Evolutionary conservation across 306 rosid genomes (phyloP).

Genomic region (Pachyrhizus erosus): DNA sequence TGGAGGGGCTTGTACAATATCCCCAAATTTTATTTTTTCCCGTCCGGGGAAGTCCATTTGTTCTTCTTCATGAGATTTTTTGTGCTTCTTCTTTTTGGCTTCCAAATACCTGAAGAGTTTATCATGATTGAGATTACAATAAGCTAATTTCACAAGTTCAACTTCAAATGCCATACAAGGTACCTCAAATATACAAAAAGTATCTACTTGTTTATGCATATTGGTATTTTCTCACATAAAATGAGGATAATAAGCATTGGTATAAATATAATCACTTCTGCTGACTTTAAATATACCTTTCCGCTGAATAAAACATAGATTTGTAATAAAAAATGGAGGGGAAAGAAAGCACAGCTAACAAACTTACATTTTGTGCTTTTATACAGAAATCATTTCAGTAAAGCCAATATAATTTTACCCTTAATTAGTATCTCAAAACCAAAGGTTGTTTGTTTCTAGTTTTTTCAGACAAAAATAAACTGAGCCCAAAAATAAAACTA

Average conservation of each 20-base stretch:
- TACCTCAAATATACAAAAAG: neutral
- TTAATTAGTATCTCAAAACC: neutral
- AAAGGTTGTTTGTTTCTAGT: neutral
- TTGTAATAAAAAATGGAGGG: neutral
- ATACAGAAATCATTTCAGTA: neutral
- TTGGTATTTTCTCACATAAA: neutral
- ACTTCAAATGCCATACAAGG: slow-evolving; percentile 14
- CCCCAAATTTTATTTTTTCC: slow-evolving; percentile 85
- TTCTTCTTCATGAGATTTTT: slow-evolving; percentile 57
- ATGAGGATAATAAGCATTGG: neutral
- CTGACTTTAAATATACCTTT: neutral
- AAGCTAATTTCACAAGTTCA: neutral
- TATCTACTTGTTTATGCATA: neutral
- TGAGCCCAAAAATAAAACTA: neutral
- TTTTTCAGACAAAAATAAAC: neutral
- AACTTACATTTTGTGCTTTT: neutral
- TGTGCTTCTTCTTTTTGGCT: slow-evolving; percentile 70
- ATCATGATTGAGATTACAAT: slow-evolving; percentile 23
- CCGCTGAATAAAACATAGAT: neutral
- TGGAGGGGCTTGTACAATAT: slow-evolving; percentile 90
- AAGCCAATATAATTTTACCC: neutral
- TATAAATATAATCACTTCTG: neutral
- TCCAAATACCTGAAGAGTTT: slow-evolving; percentile 68
- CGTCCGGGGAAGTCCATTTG: slow-evolving; percentile 67
- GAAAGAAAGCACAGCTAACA: neutral